Evolutionary conservation across 306 rosid genomes (phyloP).

Genomic region (Myrica gale): DNA sequence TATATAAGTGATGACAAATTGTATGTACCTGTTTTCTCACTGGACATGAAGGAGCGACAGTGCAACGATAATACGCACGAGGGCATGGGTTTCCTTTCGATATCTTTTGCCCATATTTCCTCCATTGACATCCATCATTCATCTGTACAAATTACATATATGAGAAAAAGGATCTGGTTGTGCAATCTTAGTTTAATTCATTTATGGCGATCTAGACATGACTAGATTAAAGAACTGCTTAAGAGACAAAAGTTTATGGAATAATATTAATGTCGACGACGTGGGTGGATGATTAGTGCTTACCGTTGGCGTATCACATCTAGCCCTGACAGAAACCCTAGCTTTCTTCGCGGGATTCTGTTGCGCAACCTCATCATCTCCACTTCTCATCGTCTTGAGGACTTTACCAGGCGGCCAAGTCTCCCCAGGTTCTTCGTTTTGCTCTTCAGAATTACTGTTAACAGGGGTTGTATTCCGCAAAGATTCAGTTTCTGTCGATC

Average conservation of each 20-base stretch:
- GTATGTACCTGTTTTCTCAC: slow-evolving; percentile 74
- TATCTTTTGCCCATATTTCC: slow-evolving; percentile 95
- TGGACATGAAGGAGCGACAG: slow-evolving; percentile 77
- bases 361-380: slow-evolving; percentile 65
- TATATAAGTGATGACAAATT: background rate
- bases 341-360: slow-evolving; percentile 67
- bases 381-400: slow-evolving; percentile 39
- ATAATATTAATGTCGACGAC: background rate
- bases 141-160: slow-evolving; percentile 36
- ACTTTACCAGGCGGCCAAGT: slow-evolving; percentile 50
- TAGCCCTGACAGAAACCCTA: slow-evolving; percentile 82
- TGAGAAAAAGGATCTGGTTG: background rate
- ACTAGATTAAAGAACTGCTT: too few species aligned
- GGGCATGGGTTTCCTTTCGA: slow-evolving; percentile 98
- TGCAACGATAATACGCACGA: slow-evolving; percentile 96
- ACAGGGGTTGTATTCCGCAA: slow-evolving; percentile 45
- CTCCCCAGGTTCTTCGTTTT: slow-evolving; percentile 53
- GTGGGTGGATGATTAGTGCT: slow-evolving; percentile 8
- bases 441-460: slow-evolving; percentile 44
- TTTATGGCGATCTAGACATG: too few species aligned
- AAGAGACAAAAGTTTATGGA: too few species aligned
- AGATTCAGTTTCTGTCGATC: slow-evolving; percentile 40
- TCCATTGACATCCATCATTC: slow-evolving; percentile 99
- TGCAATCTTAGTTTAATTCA: too few species aligned
- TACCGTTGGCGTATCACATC: slow-evolving; percentile 89